phyloP scores from a whole-genome alignment of 2,329 filamentous ascomycete species.

The Colletotrichum sp. region DNA sequence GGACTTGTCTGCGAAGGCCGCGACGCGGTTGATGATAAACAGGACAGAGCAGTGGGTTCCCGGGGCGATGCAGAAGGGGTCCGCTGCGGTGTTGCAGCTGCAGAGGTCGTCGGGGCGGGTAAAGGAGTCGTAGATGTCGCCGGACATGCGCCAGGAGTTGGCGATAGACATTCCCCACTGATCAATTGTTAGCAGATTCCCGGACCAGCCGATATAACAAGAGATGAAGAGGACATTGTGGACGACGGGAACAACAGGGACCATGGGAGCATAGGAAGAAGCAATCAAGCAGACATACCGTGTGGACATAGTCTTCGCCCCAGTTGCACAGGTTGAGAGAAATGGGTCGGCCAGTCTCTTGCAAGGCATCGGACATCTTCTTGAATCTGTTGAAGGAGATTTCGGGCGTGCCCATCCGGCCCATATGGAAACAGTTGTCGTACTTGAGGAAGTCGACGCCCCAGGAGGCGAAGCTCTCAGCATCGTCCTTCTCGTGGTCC shows the following conservation, averaged over 20 bases:
- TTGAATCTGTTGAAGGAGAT: conserved; percentile 33
- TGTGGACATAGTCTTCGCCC: conserved; percentile 33
- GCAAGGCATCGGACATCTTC: conserved; percentile 37
- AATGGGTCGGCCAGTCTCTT: conserved; percentile 33
- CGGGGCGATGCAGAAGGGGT: conserved; percentile 25
- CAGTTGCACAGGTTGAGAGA: conserved; percentile 39
- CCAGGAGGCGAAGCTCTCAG: conserved; percentile 56
- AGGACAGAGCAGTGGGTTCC: conserved; percentile 31
- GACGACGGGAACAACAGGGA: neutral
- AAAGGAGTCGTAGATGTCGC: conserved; percentile 38
- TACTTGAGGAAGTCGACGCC: conserved; percentile 60
- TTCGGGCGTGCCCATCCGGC: conserved; percentile 27
- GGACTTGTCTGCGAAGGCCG: conserved; percentile 21
- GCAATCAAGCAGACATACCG: neutral
- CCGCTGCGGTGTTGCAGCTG: conserved; percentile 31
- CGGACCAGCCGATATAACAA: neutral
- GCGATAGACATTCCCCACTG: conserved; percentile 32
- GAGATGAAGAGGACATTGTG: neutral
- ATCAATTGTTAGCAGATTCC: conserved; percentile 7
- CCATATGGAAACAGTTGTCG: conserved; percentile 49
- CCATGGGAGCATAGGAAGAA: neutral
- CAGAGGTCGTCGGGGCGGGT: conserved; percentile 35
- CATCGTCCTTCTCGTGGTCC: conserved; percentile 58
- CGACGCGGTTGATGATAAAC: conserved; percentile 30
- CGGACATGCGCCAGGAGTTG: conserved; percentile 38